Evolutionary conservation across 2,329 filamentous ascomycete species (phyloP), one percentile per base, ranked within the genome.

Genomic region (Cercospora nicotianae): DNA sequence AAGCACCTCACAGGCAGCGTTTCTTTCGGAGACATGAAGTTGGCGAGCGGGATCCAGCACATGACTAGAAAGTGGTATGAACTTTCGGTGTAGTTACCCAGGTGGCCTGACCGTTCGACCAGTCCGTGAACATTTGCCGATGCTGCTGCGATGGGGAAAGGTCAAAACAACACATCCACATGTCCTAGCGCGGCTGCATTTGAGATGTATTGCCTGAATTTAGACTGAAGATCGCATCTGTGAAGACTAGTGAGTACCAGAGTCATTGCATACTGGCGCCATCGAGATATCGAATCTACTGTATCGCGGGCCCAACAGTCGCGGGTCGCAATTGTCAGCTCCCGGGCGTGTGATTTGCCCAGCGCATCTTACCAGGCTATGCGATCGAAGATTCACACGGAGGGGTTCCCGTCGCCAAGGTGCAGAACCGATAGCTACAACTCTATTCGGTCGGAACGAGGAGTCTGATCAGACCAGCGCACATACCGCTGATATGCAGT

Each of bases 361-460:
- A n/a, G 53, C 53, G 26, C 26, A 33, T 31, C 53, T 31, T 13
- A 26, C 53, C 12, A n/a, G 18, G 53, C 30, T n/a, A 7, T 31
- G 26, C 53, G 53, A 58, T 58, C 53, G 53, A 58, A 58, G 53
- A 58, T 58, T 28, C 26, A 58, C 53, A 31, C 53, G 23, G 53
- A 58, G 53, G 53, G 53, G 26, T n/a, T 31, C 6, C 53, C 53
- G 53, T 31, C 26, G 30, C 53, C 53, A 33, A 58, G 53, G 53
- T 31, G 53, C 53, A 58, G 26, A 18, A 58, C 26, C 13, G 53
- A 8, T 28, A 30, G 53, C 53, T 30, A n/a, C 53, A 58, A 30
- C 53, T 58, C 20, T 53, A 53, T 58, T 30, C 53, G 53, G 30
- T 16, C 53, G 53, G 12, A 58, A 58, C 26, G 53, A 57, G 18